Base-by-base conservation (phyloP, 1,284 basidiomycete genomes). In the Sphaerobolus stellatus region DNA sequence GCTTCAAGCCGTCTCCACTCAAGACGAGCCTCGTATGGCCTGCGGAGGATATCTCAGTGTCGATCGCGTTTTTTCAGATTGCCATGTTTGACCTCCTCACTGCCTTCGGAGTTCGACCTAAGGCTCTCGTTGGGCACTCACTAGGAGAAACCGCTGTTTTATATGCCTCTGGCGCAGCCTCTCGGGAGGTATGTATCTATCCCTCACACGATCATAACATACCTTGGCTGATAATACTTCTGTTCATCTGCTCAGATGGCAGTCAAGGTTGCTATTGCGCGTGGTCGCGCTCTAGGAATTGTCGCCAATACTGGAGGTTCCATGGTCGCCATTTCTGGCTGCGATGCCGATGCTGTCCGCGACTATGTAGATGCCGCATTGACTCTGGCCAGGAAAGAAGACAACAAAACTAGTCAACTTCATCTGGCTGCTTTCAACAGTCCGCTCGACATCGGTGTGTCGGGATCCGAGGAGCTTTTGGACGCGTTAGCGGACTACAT, bases 281-380 rank as follows among this genome's bases (percentile, higher is more conserved):
- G 75, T 16, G 72, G 72, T 1, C 52, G 53, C 7, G 69, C 71
- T 2, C 65, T 78, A 60, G 49, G 65, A 0, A 50, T 66, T 1
- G 53, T 68, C 1, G 73, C 76, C 50, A 44, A 55, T 8, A 52
- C 61, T 20, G 68, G 63, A 5, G 71, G 68, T 9, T 64, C 70
- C 0, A 79, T 79, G 77, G 76, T 74, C 1, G 75, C 75, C 0
- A 47, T 78, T 2, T 60, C 67, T 1, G 75, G 76, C 58, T 60
- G 51, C 30, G 33, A 36, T 36, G 33, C 33, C 18, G 33, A 36
- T 18, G 33, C 18, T 36, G 33, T 36, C 33, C 18, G 13, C 33
- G 18, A 36, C 33, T 36, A 36, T 36, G 33, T 36, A 11, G 33
- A 36, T 36, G 51, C 65, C 0, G 44, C 51, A 3, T 47, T 65